Evolutionary conservation across 1,284 basidiomycete species (phyloP).

Genomic region (Coniferiporia weirii): DNA sequence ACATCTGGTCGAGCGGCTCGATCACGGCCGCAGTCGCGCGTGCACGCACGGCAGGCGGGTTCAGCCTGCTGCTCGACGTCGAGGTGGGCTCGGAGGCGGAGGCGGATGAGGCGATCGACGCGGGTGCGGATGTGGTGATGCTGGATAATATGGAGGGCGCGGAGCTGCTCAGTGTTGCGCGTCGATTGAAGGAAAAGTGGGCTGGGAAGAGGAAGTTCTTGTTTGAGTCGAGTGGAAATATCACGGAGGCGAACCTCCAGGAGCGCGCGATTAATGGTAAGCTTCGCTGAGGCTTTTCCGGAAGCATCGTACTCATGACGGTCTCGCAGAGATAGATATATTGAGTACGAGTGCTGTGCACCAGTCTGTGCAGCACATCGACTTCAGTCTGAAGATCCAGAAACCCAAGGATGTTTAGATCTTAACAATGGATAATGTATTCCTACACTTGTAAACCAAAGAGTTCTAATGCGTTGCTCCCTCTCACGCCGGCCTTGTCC

Average conservation of each 20-base stretch:
- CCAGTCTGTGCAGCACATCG: constrained; percentile 87
- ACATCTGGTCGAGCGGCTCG: constrained; percentile 92
- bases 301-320: not conserved
- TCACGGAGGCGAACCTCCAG: constrained; percentile 79
- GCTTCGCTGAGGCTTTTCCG: constrained; percentile 20
- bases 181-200: constrained; percentile 72
- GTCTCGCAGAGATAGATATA: constrained; percentile 81
- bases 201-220: constrained; percentile 75
- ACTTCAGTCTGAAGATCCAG: constrained; percentile 93
- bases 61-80: constrained; percentile 90
- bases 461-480: constrained; percentile 64
- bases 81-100: constrained; percentile 88
- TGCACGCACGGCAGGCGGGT: constrained; percentile 88
- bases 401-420: constrained; percentile 33
- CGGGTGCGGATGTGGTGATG: constrained; percentile 98
- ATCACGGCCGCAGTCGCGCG: constrained; percentile 84
- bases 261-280: constrained; percentile 72
- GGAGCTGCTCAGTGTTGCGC: constrained; percentile 64
- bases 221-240: constrained; percentile 89
- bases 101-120: constrained; percentile 92
- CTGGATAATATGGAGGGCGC: constrained; percentile 90
- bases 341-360: constrained; percentile 90
- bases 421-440: not conserved
- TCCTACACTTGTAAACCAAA: constrained; percentile 37
- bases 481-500: constrained; percentile 62